Evolutionary conservation across 2,329 filamentous ascomycete genomes (phyloP).

Genomic region (Mycosphaerella sp.): DNA sequence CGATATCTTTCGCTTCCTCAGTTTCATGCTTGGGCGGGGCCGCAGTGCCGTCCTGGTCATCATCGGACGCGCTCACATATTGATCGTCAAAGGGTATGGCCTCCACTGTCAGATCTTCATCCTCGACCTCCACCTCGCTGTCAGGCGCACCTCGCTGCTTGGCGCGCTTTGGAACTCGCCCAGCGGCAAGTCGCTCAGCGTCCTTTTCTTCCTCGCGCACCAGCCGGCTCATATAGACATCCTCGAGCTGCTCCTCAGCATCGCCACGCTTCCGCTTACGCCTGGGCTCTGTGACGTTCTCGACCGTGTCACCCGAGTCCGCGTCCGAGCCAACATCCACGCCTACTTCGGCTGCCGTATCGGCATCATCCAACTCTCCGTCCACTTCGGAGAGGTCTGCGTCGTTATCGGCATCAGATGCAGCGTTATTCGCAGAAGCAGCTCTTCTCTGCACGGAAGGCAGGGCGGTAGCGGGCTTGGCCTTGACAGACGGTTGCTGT

Average conservation of each 20-base stretch:
- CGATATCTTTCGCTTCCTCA: conserved; percentile 41
- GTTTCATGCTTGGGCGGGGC: conserved; percentile 53
- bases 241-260: conserved; percentile 59
- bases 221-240: conserved; percentile 61
- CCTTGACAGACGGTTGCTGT: conserved; percentile 30
- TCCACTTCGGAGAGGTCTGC: conserved; percentile 20
- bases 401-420: conserved; percentile 32
- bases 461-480: conserved; percentile 26
- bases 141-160: conserved; percentile 16
- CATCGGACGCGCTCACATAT: conserved; percentile 12
- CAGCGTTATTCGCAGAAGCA: conserved; percentile 20
- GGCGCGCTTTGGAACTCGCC: conserved; percentile 29
- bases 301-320: conserved; percentile 13
- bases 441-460: conserved; percentile 28
- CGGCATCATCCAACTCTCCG: conserved; percentile 14
- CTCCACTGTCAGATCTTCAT: conserved; percentile 24
- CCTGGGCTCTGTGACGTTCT: conserved; percentile 43
- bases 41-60: conserved; percentile 45
- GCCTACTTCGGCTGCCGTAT: conserved; percentile 23
- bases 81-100: conserved; percentile 27
- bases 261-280: conserved; percentile 47
- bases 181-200: conserved; percentile 24
- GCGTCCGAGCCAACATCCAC: conserved; percentile 21
- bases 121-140: conserved; percentile 23
- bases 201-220: conserved; percentile 41